Conservation (phyloP, 2,329 filamentous ascomycete species). For the Cucurbitaria berberidis region DNA sequence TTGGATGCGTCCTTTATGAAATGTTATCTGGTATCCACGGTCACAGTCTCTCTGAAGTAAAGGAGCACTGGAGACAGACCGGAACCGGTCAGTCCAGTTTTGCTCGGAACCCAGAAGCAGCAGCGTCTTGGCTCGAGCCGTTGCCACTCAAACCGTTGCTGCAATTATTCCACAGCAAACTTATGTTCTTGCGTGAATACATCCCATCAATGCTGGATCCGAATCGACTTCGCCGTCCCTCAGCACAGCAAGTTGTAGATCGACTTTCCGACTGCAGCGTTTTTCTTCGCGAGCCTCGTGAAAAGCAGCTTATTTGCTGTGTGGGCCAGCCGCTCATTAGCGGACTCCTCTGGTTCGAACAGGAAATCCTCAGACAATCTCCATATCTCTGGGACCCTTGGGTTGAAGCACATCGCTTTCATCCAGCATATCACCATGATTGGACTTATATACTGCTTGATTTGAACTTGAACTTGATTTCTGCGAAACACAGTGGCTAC, state of each 20-base stretch:
- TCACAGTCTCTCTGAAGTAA: background rate
- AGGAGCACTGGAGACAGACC: constrained; percentile 11
- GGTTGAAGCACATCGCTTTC: background rate
- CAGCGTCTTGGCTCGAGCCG: background rate
- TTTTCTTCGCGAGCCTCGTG: background rate
- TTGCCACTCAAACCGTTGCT: background rate
- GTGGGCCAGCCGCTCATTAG: background rate
- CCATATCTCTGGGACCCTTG: background rate
- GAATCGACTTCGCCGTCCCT: constrained; percentile 2
- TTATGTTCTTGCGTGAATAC: background rate
- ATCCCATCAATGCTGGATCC: constrained; percentile 1
- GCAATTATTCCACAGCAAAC: too few relatives aligned
- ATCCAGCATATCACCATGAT: background rate
- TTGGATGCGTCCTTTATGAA: constrained; percentile 24
- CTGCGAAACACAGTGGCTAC: background rate
- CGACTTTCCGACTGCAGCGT: background rate
- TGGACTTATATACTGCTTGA: constrained; percentile 1
- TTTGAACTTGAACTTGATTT: background rate
- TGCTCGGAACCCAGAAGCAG: constrained; percentile 15
- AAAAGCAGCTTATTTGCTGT: background rate
- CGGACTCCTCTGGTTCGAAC: background rate
- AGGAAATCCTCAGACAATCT: too few relatives aligned
- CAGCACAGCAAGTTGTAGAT: constrained; percentile 7
- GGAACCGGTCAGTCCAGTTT: constrained; percentile 19
- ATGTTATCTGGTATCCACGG: constrained; percentile 18